Conservation (phyloP, 106 monocot genomes). For the Triglochin maritima region DNA sequence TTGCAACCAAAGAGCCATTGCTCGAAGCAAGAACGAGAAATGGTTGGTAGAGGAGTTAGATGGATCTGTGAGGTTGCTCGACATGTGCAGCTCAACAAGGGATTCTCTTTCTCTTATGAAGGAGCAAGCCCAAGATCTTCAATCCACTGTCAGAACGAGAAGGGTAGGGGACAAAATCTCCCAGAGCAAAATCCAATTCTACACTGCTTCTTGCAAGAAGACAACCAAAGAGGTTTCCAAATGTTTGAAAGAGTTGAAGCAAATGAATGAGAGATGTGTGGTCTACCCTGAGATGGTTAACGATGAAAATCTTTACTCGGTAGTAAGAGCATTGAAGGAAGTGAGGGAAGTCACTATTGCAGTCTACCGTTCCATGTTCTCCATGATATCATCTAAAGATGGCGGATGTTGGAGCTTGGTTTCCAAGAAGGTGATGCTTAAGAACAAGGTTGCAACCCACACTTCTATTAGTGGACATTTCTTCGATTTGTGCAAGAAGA, state of each 20-base stretch:
- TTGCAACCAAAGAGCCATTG: not conserved
- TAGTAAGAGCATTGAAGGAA: not conserved
- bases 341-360: conserved; percentile 6
- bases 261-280: conserved; percentile 8
- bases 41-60: conserved; percentile 12
- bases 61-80: conserved; percentile 8
- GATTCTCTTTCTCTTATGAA: conserved; percentile 1
- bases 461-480: not conserved
- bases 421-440: not conserved
- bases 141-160: conserved; percentile 11
- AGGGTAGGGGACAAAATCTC: not conserved
- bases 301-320: not conserved
- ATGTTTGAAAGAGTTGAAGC: conserved; percentile 7
- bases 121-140: conserved; percentile 4
- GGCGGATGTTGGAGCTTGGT: conserved; percentile 3
- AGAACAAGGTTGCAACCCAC: not conserved
- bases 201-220: conserved; percentile 2
- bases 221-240: conserved; percentile 4
- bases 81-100: conserved; percentile 7
- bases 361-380: conserved; percentile 1
- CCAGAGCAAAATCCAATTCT: not conserved
- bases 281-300: not conserved
- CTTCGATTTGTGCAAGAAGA: conserved; percentile 2
- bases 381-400: not conserved
- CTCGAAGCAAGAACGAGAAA: not conserved